Evolutionary conservation across 2,329 filamentous ascomycete genomes (phyloP).

Genomic region (Blumeria hordei): DNA sequence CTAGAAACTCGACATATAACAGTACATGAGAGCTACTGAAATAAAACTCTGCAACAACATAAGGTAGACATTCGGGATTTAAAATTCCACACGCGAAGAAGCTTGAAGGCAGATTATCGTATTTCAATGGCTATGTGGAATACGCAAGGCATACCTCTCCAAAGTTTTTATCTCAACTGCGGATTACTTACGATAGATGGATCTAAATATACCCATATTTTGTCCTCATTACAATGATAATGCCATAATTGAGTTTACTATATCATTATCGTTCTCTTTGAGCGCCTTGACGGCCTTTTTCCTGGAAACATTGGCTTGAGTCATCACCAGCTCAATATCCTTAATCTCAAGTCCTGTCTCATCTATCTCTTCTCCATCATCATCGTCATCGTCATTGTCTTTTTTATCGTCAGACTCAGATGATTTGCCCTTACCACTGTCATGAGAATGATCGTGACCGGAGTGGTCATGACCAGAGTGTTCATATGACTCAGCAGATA

Average conservation of each 20-base stretch:
- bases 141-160: too few species aligned
- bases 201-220: not conserved
- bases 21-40: too few species aligned
- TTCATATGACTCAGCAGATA: constrained; percentile 33
- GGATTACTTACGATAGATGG: too few species aligned
- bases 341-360: constrained; percentile 89
- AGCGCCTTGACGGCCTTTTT: constrained; percentile 98
- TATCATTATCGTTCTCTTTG: constrained; percentile 98
- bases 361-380: constrained; percentile 89
- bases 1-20: too few species aligned
- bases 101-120: too few species aligned
- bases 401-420: constrained; percentile 44
- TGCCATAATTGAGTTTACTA: constrained; percentile 99
- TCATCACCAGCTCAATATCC: constrained; percentile 98
- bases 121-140: too few species aligned
- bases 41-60: too few species aligned
- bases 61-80: too few species aligned
- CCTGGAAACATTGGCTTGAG: constrained; percentile 83
- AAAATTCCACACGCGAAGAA: too few species aligned
- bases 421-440: constrained; percentile 40
- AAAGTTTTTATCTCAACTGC: too few species aligned
- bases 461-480: constrained; percentile 28
- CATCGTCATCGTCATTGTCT: constrained; percentile 53
- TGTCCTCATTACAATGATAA: constrained; percentile 45
- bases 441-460: constrained; percentile 46